phyloP scores from a whole-genome alignment of 495 filamentous ascomycete genomes.

The Mycothermus thermophilus region DNA sequence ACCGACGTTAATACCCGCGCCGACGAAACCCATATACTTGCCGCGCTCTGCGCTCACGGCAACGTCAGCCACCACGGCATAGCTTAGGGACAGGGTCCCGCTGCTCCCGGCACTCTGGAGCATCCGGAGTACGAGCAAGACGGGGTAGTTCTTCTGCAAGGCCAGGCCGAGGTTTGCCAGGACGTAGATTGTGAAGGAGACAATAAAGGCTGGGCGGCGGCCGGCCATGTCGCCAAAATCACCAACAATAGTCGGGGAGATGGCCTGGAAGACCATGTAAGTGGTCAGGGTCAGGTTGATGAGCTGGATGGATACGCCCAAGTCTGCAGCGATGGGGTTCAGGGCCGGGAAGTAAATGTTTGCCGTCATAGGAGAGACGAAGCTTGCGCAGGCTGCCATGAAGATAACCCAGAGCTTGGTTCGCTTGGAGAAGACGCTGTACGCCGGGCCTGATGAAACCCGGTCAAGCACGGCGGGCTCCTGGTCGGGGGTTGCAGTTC shows the following conservation, averaged over 20 bases:
- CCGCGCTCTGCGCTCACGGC: slow-evolving; percentile 44
- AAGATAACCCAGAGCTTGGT: slow-evolving; percentile 49
- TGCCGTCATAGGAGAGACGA: slow-evolving; percentile 60
- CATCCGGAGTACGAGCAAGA: slow-evolving; percentile 47
- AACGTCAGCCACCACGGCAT: slow-evolving; percentile 49
- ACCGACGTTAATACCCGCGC: slow-evolving; percentile 37
- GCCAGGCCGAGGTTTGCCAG: slow-evolving; percentile 51
- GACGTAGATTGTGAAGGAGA: slow-evolving; percentile 44
- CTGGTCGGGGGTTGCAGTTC: slow-evolving; percentile 4
- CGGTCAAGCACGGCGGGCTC: slow-evolving; percentile 14
- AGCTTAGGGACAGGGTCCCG: slow-evolving; percentile 42
- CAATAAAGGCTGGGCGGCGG: slow-evolving; percentile 44
- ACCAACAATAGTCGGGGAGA: slow-evolving; percentile 46
- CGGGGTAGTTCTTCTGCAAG: slow-evolving; percentile 43
- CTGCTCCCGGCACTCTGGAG: slow-evolving; percentile 49
- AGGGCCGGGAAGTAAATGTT: slow-evolving; percentile 74
- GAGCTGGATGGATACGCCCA: slow-evolving; percentile 42
- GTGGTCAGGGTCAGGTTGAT: slow-evolving; percentile 57
- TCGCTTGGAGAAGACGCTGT: slow-evolving; percentile 42
- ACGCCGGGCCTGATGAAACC: slow-evolving; percentile 28
- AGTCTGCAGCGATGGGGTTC: slow-evolving; percentile 38
- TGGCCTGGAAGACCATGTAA: slow-evolving; percentile 49
- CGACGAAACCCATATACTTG: slow-evolving; percentile 42
- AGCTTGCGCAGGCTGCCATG: slow-evolving; percentile 50
- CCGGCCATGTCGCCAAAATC: slow-evolving; percentile 47